Evolutionary conservation across 2,329 filamentous ascomycete genomes (phyloP), one percentile per base, ranked within the genome.

Genomic region (Chaetomium olivaceum): DNA sequence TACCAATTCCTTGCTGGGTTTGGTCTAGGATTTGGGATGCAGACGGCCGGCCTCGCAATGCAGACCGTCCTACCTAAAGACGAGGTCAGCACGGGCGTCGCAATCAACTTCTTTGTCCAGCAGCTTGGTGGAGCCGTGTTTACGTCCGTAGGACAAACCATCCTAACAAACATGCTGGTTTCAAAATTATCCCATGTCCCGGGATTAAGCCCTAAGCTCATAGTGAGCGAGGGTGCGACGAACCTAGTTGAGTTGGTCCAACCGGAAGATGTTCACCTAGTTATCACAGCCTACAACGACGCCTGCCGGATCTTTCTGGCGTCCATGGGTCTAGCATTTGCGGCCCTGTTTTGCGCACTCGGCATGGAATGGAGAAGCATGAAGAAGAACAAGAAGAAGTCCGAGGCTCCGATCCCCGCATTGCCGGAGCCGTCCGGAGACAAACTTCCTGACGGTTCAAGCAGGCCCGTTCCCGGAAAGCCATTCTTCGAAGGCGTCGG

Each of bases 291-390:
- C 0, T 92, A 92, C 78, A 91, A 91, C 73, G 76, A 80, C 52
- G 85, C 88, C 0, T 79, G 90, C 46, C 86, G 83, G 0, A 78
- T 87, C 3, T 92, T 90, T 73, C 83, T 89, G 64, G 84, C 87
- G 1, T 82, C 82, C 4, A 78, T 88, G 60, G 89, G 83, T 0
- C 76, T 89, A 67, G 80, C 83, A 0, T 76, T 82, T 6, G 72
- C 84, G 1, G 84, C 84, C 12, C 78, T 91, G 7, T n/a, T 89
- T 11, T 86, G 83, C 8, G 82, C 85, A 0, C 71, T 84, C 2
- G 82, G 82, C 25, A 83, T 91, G 70, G 83, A 91, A 75, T 91
- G 89, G 89, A 86, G 80, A 74, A 87, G 80, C 69, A 87, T 91
- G 72, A 91, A 90, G 80, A 86, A 85, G 71, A 73, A 68, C 0